Evolutionary conservation across 352 stramenopile genomes (phyloP).

Genomic region (Phytophthora boehmeriae): DNA sequence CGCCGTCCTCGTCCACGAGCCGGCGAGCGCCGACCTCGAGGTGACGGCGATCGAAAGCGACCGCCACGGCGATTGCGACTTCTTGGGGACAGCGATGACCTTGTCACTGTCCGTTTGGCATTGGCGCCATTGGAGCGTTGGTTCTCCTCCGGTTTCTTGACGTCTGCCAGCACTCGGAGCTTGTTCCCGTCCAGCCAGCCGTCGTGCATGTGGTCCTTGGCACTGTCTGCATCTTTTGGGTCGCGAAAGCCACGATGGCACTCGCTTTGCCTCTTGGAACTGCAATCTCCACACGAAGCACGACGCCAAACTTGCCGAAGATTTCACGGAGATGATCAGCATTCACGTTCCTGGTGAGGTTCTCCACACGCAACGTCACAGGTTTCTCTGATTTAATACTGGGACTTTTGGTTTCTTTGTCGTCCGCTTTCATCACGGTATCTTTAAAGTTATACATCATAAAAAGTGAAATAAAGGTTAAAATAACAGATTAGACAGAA

Average conservation of each 20-base stretch:
- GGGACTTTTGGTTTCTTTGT: neutral
- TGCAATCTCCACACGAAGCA: conserved; percentile 61
- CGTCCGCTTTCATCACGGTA: neutral
- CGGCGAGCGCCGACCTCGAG: conserved; percentile 25
- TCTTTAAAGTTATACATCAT: conserved; percentile 2
- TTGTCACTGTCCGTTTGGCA: conserved; percentile 11
- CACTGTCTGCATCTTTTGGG: conserved; percentile 55
- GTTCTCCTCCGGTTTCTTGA: conserved; percentile 7
- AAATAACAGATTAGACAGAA: neutral
- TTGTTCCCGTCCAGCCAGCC: conserved; percentile 86
- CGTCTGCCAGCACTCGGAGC: conserved; percentile 54
- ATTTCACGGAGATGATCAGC: conserved; percentile 84
- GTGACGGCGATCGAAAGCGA: conserved; percentile 28
- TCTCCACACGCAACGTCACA: conserved; percentile 70
- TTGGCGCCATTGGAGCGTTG: conserved; percentile 6
- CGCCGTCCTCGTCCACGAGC: conserved; percentile 29
- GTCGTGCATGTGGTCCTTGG: conserved; percentile 82
- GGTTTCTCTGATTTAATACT: conserved; percentile 20
- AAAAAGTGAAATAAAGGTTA: neutral
- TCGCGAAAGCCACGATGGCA: conserved; percentile 68
- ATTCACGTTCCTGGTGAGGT: conserved; percentile 87
- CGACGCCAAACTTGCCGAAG: conserved; percentile 85
- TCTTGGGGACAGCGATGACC: conserved; percentile 29
- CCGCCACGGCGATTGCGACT: conserved; percentile 20
- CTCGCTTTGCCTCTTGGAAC: conserved; percentile 39